Base-by-base conservation (phyloP, 1,284 basidiomycete species). In the Peniophora sp. region DNA sequence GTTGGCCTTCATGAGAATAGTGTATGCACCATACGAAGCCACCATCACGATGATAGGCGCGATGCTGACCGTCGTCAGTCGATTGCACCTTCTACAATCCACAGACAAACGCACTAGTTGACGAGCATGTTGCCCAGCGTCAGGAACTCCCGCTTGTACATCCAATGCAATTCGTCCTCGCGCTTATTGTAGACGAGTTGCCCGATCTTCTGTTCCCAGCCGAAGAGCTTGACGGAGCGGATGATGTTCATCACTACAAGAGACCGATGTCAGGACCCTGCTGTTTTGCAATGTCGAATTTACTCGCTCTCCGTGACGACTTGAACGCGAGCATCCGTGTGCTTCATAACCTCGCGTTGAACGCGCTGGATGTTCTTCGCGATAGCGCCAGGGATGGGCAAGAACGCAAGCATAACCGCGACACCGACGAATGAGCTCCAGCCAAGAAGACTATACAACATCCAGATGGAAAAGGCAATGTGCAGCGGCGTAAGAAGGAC, bases 161-260 rank as follows among this genome's bases (percentile, higher is more conserved):
- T 58, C 58, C 66, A 73, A 0, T 56, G 54, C 12, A 89, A 63
- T 64, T 89, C 85, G 2, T 71, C 70, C 50, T 83, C 77, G 24
- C 78, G 66, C 68, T 75, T 77, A 50, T 67, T 68, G 3, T 68
- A 63, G 16, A 80, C 59, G 36, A 72, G 65, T 10, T 65, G 62
- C 45, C 71, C 68, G 52, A 77, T 71, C 53, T 70, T 68, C 9
- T 64, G 65, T 55, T 81, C 78, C 78, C 79, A 80, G 1, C 72
- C 80, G 57, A 83, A 83, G 58, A 82, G 70, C 65, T 82, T 81
- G 64, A 78, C 65, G 68, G 79, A 78, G 41, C 78, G 67, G 17
- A 73, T 58, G 43, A 72, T 65, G 49, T 63, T 68, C 68, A 73
- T 65, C 32, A 62, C 70, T 65, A 47, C n/a, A n/a, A 8, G 2